Evolutionary conservation across 305 asterid genomes (phyloP), one percentile per base, ranked within the genome.

Genomic region (Fraxinus dipetala): DNA sequence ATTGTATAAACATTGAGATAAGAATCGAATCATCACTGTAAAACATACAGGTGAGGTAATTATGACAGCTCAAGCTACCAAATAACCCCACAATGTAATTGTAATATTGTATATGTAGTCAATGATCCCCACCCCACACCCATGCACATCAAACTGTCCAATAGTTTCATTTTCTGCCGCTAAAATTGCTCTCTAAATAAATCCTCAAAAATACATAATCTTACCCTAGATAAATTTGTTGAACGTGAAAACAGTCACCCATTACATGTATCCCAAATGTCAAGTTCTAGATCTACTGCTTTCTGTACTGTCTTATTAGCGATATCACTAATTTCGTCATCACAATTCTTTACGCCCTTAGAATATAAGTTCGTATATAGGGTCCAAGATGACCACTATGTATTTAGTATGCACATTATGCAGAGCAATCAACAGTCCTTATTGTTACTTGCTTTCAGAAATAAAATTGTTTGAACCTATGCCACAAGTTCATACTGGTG

Each of bases 11-110:
- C 34, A 28, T 5, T 14, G 26, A 69, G 75, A 11, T 69, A 69
- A 30, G 18, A 14, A 70, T 70, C 75, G 6, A 31, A 30, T 5
- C 43, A 70, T 24, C 5, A 31, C 3, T 13, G 75, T 70, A 69
- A 10, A 65, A 69, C 75, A 69, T 69, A 31, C 18, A 31, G 35
- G 75, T 69, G 75, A 30, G 24, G 38, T 30, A 36, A 65, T 35
- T 54, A 69, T 18, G 34, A 76, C 69, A 72, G 61, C 78, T 67
- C 65, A 85, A 82, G 43, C 72, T 74, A 54, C 81, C 78, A 75
- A 72, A 82, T 48, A 81, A 82, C 54, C 78, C 35, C 73, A 3
- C n/a, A 28, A 63, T 31, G 43, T 31, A 31, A 26, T 13, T 69
- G 22, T 69, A 5, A 70, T 35, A 13, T 70, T 35, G 22, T 31